Conservation (phyloP, 106 monocot species). For the Vanilla planifolia region DNA sequence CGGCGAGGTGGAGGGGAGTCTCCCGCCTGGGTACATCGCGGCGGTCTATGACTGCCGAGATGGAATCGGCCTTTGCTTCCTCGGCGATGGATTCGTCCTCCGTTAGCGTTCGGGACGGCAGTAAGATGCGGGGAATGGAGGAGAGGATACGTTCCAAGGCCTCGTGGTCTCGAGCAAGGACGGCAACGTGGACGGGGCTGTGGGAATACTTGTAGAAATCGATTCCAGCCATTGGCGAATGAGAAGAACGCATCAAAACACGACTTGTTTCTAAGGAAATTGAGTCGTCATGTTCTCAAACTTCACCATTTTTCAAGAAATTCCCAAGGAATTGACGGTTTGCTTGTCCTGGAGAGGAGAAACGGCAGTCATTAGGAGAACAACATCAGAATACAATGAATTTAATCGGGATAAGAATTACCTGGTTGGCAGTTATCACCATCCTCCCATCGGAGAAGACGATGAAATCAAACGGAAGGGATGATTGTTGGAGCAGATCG, state of each 20-base stretch:
- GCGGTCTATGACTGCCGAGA: constrained; percentile 38
- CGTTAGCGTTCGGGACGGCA: constrained; percentile 3
- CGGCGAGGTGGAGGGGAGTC: constrained; percentile 53
- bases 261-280: too few relatives aligned
- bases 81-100: constrained; percentile 31
- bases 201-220: not conserved
- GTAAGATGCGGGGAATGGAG: not conserved
- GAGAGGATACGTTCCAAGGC: not conserved
- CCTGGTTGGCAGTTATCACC: too few relatives aligned
- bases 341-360: too few relatives aligned
- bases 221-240: constrained; percentile 5
- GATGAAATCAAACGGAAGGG: too few relatives aligned
- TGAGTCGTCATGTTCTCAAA: too few relatives aligned
- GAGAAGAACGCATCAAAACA: not conserved
- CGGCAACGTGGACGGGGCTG: constrained; percentile 19
- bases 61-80: constrained; percentile 36
- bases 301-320: too few relatives aligned
- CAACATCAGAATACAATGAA: too few relatives aligned
- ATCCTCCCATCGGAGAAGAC: too few relatives aligned
- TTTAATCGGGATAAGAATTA: too few relatives aligned
- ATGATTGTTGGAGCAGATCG: too few relatives aligned
- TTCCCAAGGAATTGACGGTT: too few relatives aligned
- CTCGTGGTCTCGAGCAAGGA: constrained; percentile 5
- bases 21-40: constrained; percentile 51
- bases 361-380: too few relatives aligned